A percentile compares a stretch with the other conserved stretches of the same genome.
Evolutionary conservation across 306 rosid species (phyloP).

Genomic region (Rubus parviflorus): DNA sequence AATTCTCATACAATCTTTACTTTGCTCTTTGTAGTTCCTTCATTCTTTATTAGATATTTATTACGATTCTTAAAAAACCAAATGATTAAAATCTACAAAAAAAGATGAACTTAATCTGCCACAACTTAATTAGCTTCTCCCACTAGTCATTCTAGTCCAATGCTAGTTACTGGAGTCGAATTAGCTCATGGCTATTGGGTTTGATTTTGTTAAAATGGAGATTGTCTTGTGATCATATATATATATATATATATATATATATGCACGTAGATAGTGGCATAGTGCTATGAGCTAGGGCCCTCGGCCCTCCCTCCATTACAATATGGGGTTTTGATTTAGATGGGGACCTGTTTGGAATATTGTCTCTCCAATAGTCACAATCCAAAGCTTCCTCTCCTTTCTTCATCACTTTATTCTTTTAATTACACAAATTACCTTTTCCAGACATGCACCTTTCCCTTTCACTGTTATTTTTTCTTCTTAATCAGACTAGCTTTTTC

Average conservation of each 20-base stretch:
- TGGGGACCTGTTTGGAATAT: slow-evolving; percentile 75
- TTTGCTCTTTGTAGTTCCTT: neutral
- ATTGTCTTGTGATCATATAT: too few relatives aligned
- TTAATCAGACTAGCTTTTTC: neutral
- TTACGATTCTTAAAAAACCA: neutral
- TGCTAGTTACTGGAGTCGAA: neutral
- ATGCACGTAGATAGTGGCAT: slow-evolving; percentile 26
- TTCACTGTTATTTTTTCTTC: slow-evolving; percentile 26
- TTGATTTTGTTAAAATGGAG: neutral
- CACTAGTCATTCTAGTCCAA: neutral
- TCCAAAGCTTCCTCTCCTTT: slow-evolving; percentile 54
- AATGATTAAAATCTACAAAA: too few relatives aligned
- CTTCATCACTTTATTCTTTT: slow-evolving; percentile 43
- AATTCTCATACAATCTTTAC: neutral
- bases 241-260: neutral
- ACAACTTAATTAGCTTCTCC: too few relatives aligned
- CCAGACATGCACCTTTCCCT: slow-evolving; percentile 50
- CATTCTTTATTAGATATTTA: neutral
- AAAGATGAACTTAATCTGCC: too few relatives aligned
- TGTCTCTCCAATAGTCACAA: slow-evolving; percentile 65
- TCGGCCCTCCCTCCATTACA: slow-evolving; percentile 23
- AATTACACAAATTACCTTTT: slow-evolving; percentile 49
- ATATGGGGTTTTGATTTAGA: slow-evolving; percentile 55
- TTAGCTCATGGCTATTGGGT: neutral
- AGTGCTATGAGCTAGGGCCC: slow-evolving; percentile 30